Conservation (phyloP, 176 grass and related monocot species). For the Zoysia japonica region DNA sequence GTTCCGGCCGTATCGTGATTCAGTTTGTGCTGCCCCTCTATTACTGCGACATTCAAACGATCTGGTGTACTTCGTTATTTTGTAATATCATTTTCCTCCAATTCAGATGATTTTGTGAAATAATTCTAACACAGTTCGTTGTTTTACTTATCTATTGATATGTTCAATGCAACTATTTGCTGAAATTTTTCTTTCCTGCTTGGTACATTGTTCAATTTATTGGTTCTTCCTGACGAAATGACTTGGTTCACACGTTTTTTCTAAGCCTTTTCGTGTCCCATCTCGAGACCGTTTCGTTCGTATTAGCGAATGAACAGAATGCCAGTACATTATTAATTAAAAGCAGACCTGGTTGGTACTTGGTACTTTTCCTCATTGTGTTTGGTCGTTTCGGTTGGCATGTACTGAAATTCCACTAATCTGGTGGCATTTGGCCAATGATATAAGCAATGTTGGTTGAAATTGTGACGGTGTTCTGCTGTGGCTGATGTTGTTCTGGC, state of each 20-base stretch:
- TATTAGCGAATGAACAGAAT: not conserved
- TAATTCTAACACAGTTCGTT: too few relatives aligned
- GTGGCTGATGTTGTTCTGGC: conserved; percentile 18
- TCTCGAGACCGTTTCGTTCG: not conserved
- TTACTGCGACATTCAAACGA: not conserved
- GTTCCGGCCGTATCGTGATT: not conserved
- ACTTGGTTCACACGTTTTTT: not conserved
- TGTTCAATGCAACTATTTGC: not conserved
- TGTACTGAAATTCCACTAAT: conserved; percentile 22
- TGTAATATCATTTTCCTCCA: too few relatives aligned
- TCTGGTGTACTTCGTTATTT: not conserved
- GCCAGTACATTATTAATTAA: conserved; percentile 9
- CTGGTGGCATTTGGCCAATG: conserved; percentile 19
- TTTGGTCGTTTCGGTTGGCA: conserved; percentile 34
- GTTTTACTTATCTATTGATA: not conserved
- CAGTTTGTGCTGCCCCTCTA: not conserved
- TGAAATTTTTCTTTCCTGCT: not conserved
- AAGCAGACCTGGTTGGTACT: conserved; percentile 25
- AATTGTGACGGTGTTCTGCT: not conserved
- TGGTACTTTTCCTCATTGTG: conserved; percentile 40
- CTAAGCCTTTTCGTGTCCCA: not conserved
- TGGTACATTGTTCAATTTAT: not conserved
- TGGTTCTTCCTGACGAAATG: conserved; percentile 17
- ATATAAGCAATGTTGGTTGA: not conserved
- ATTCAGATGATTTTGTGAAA: not conserved